These are phyloP conservation scores for Hsuehochloa calcarea DNA, from an alignment of 176 grass and related monocot genomes.

Conservation along the genomic window DNA sequence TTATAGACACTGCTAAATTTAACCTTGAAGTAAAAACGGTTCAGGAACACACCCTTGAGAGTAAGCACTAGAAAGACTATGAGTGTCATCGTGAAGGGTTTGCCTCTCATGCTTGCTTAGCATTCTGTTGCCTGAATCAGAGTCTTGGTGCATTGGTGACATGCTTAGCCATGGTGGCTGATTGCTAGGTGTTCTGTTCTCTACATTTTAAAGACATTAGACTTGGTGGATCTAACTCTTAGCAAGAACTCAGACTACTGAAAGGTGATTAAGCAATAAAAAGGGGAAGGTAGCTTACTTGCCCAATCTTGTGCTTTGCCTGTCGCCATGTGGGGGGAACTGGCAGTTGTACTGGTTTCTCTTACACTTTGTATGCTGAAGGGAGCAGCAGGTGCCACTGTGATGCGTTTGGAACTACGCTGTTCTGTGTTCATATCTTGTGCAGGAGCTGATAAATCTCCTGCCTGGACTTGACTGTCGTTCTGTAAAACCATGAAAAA, in stretches of 20 bases:
- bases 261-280: background rate
- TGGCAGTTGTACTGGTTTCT: slow-evolving; percentile 12
- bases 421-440: slow-evolving; percentile 51
- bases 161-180: slow-evolving; percentile 48
- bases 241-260: background rate
- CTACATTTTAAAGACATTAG: slow-evolving; percentile 30
- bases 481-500: slow-evolving; percentile 36
- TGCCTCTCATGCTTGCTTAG: slow-evolving; percentile 35
- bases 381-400: slow-evolving; percentile 27
- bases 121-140: slow-evolving; percentile 20
- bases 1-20: background rate
- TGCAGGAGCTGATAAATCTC: slow-evolving; percentile 41
- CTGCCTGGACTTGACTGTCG: slow-evolving; percentile 35
- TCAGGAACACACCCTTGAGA: slow-evolving; percentile 55
- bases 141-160: slow-evolving; percentile 27
- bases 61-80: slow-evolving; percentile 55
- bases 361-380: slow-evolving; percentile 26
- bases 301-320: slow-evolving; percentile 16
- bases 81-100: slow-evolving; percentile 10
- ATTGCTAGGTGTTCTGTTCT: slow-evolving; percentile 27
- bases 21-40: background rate
- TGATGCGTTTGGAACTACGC: slow-evolving; percentile 18
- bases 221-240: slow-evolving; percentile 7
- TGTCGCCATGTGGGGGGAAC: slow-evolving; percentile 18
- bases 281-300: slow-evolving; percentile 17